Conservation (phyloP, 148 eudicot species). For the Fagopyrum esculentum region DNA sequence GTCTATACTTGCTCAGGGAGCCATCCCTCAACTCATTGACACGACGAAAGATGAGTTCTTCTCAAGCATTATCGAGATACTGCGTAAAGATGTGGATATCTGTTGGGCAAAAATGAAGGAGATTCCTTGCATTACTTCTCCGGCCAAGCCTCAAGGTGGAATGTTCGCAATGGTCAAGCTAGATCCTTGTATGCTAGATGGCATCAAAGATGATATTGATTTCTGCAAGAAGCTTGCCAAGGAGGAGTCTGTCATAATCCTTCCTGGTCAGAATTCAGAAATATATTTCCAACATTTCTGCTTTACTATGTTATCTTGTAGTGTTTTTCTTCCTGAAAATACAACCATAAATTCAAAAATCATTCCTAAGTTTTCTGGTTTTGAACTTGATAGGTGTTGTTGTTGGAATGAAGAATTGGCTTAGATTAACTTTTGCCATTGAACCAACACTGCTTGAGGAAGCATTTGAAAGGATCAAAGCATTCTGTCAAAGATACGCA, state of each 20-base stretch:
- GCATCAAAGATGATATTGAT: constrained; percentile 27
- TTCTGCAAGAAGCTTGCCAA: constrained; percentile 36
- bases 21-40: constrained; percentile 38
- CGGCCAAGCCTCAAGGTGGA: constrained; percentile 54
- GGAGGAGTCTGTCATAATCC: constrained; percentile 29
- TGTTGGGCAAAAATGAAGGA: constrained; percentile 37
- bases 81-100: constrained; percentile 33
- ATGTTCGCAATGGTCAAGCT: constrained; percentile 52
- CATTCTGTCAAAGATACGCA: constrained; percentile 51
- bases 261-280: constrained; percentile 21
- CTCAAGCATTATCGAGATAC: constrained; percentile 22
- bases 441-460: constrained; percentile 49
- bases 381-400: constrained; percentile 15
- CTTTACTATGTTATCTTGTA: background rate
- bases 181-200: constrained; percentile 18
- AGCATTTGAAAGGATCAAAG: constrained; percentile 42
- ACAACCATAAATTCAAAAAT: background rate
- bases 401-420: constrained; percentile 52
- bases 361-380: background rate
- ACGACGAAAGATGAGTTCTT: constrained; percentile 49
- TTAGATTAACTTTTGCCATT: constrained; percentile 49
- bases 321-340: background rate
- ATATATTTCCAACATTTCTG: background rate
- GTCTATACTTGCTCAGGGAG: constrained; percentile 29
- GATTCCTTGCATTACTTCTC: constrained; percentile 46